Base-by-base conservation (phyloP, 1,284 basidiomycete genomes). In the Bondarzewia mesenterica region DNA sequence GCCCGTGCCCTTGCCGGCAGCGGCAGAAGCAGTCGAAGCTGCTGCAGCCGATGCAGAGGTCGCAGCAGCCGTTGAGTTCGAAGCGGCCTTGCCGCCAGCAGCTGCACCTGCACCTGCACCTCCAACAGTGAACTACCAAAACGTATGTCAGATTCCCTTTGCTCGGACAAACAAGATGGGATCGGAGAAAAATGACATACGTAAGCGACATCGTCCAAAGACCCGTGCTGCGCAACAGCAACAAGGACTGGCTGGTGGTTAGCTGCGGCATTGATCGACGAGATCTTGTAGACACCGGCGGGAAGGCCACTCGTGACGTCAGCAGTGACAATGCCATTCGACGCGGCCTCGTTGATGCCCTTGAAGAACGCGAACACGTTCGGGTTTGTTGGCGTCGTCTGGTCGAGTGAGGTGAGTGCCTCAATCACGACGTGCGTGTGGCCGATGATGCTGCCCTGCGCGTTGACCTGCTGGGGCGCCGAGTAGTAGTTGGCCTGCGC, bases 341-440 rank as follows among this genome's bases (percentile, higher is more conserved):
- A 70, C 1, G 69, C 71, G 25, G 52, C 62, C 42, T 49, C 58
- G 55, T 77, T 77, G 58, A 86, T 64, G 55, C 79, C 82, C 69
- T 78, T 80, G 75, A 88, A 89, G 70, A 84, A 87, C 6, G 71
- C 76, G 55, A 84, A 85, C 53, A 64, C 63, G 44, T 60, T 70
- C 18, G 84, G 80, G 64, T 86, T 66, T 23, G 74, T 75, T 15
- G 78, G 67, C 0, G 63, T 68, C 10, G 79, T 78, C 58, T 79
- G 74, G 37, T 65, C 63, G 49, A 85, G 62, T 4, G 76, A 70
- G 37, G 60, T 54, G 53, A 89, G 68, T 43, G 62, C 48, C 63
- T 87, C 77, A 48, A 89, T 67, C 42, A 82, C 80, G 56, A 86
- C 69, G 60, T 88, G 84, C 6, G 73, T 68, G 64, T 85, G 82